Evolutionary conservation across 768 basidiomycete genomes (phyloP), one percentile per base, ranked within the genome.

Genomic region (Leccinum uliginosum): DNA sequence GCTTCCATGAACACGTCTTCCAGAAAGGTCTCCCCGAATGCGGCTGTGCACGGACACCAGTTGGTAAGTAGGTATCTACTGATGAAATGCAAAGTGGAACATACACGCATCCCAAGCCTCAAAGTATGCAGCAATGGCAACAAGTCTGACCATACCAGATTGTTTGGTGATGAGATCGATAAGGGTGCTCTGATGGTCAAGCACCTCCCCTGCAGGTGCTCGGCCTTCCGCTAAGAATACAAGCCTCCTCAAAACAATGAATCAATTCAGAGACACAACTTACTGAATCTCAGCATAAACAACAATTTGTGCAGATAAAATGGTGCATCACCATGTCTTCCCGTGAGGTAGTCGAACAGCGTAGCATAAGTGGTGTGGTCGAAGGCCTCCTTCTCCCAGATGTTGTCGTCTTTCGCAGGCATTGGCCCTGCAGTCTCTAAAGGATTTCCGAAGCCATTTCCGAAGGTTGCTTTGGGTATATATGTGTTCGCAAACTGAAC

Each of bases 281-380:
- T 54, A 63, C 62, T 49, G 34, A 62, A 62, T 48, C 62, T 56
- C 26, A 64, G 24, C 55, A 62, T 62, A 40, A 64, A 64, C 45
- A 64, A 35, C 9, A 62, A 40, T 51, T 56, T 52, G 54, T 64
- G 61, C 3, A 64, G 55, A 40, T 62, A 59, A 38, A 55, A 56
- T 9, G 58, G 61, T 3, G 56, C 50, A 8, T 46, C 55, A 2
- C 58, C 55, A 34, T 59, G 55, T 44, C 45, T 56, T 8, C 58
- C 50, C 21, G 40, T 47, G n/a, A 62, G 54, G 32, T 57, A 51
- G 30, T 59, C 27, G 30, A 62, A 54, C 12, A 64, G 58, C 12
- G 43, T 54, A 29, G 15, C 19, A 7, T 56, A 59, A 6, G 56
- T 53, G n/a, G 53, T 44, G 24, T 51, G 40, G 38, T 64, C 60